These are phyloP conservation scores for Casuarina glauca DNA, from an alignment of 306 rosid species.

Conservation along the genomic window DNA sequence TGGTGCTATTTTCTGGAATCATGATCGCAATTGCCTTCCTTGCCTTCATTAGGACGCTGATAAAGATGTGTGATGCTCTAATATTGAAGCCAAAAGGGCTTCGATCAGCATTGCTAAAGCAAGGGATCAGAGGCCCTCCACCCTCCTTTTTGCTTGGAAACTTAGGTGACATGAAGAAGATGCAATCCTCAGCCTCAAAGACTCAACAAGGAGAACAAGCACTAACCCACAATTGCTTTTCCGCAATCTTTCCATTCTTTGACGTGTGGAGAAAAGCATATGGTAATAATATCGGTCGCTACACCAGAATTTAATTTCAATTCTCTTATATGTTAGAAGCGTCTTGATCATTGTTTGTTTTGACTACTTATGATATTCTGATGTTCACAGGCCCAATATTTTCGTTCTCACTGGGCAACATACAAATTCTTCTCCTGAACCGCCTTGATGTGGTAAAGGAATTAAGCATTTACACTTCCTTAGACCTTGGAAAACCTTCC, in stretches of 20 bases:
- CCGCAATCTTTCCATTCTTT: conserved; percentile 32
- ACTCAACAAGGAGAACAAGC: background rate
- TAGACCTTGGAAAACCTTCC: conserved; percentile 43
- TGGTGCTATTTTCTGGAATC: conserved; percentile 19
- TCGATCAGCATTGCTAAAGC: conserved; percentile 33
- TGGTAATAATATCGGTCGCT: conserved; percentile 21
- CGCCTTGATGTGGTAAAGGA: conserved; percentile 35
- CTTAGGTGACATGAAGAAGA: conserved; percentile 27
- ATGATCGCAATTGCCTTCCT: conserved; percentile 11
- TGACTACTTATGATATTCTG: background rate
- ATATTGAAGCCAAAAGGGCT: conserved; percentile 35
- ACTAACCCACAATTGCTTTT: conserved; percentile 27
- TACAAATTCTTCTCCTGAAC: conserved; percentile 34
- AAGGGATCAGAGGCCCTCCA: conserved; percentile 52
- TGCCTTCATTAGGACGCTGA: conserved; percentile 1
- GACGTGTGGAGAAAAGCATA: conserved; percentile 34
- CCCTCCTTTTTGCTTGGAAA: conserved; percentile 43
- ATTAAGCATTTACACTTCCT: conserved; percentile 35
- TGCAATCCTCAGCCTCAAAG: background rate
- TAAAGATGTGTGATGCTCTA: conserved; percentile 17
- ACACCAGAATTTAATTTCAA: background rate
- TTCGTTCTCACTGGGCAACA: conserved; percentile 45
- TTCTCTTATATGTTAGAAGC: background rate
- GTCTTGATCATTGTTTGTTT: background rate
- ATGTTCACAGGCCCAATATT: conserved; percentile 31